Percentiles rank a stretch among this genome's conserved stretches.
Conservation (phyloP, 345 rosid genomes). For the Bretschneidera sinensis region DNA sequence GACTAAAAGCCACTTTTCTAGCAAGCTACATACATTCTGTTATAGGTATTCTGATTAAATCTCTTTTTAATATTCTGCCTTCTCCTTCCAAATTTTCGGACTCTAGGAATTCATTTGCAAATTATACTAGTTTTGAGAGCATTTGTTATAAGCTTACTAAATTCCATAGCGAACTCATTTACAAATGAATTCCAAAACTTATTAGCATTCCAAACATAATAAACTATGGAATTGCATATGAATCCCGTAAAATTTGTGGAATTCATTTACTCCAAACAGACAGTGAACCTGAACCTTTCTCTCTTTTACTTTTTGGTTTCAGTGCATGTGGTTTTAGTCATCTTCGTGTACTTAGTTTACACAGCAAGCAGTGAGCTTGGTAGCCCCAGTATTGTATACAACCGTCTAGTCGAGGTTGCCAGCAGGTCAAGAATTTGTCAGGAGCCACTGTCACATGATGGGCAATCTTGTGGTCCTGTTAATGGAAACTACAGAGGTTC, state of each 20-base stretch:
- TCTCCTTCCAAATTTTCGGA: too few relatives aligned
- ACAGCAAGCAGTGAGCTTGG: slow-evolving; percentile 75
- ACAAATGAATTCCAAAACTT: too few relatives aligned
- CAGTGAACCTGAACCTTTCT: neutral
- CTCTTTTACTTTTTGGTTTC: slow-evolving; percentile 15
- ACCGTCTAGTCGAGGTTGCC: slow-evolving; percentile 44
- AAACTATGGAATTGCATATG: too few relatives aligned
- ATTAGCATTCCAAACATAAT: too few relatives aligned
- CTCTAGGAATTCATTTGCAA: too few relatives aligned
- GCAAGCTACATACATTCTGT: slow-evolving; percentile 95
- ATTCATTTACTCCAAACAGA: too few relatives aligned
- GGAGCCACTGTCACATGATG: slow-evolving; percentile 63
- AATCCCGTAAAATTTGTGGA: too few relatives aligned
- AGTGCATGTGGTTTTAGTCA: slow-evolving; percentile 82
- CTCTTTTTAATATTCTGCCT: too few relatives aligned
- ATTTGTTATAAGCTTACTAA: too few relatives aligned
- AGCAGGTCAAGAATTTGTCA: slow-evolving; percentile 64
- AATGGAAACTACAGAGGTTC: slow-evolving; percentile 69
- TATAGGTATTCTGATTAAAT: slow-evolving; percentile 40
- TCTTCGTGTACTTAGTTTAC: slow-evolving; percentile 82
- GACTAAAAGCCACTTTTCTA: slow-evolving; percentile 88
- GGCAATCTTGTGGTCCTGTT: slow-evolving; percentile 87
- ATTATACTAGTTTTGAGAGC: too few relatives aligned
- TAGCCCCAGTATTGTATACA: slow-evolving; percentile 58
- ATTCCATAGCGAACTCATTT: too few relatives aligned